Evolutionary conservation across 768 basidiomycete species (phyloP).

Genomic region (Suillus lakei): DNA sequence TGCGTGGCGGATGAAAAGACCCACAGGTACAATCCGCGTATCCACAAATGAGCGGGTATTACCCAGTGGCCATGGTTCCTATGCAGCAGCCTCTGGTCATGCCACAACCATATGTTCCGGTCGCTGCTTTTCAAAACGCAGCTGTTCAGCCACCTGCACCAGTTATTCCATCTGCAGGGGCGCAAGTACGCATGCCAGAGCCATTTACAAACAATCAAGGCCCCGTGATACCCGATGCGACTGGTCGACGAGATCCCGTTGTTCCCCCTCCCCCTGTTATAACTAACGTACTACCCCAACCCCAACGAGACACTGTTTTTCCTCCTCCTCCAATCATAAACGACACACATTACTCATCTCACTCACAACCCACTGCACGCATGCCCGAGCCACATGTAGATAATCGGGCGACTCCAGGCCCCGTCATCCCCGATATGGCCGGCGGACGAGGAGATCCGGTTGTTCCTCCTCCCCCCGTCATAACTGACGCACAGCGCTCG

Average conservation of each 20-base stretch:
- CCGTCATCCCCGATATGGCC: slow-evolving; percentile 24
- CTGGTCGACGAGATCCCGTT: background rate
- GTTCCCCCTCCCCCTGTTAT: slow-evolving; percentile 2
- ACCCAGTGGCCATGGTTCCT: slow-evolving; percentile 30
- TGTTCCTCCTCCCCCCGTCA: slow-evolving; percentile 28
- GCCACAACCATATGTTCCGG: slow-evolving; percentile 32
- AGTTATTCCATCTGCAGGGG: slow-evolving; percentile 14
- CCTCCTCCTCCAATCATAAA: slow-evolving; percentile 1
- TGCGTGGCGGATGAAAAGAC: slow-evolving; percentile 20
- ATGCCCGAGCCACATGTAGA: slow-evolving; percentile 26
- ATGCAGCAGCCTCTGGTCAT: slow-evolving; percentile 34
- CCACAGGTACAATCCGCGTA: slow-evolving; percentile 26
- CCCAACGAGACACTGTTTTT: background rate
- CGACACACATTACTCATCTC: background rate
- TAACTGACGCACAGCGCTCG: slow-evolving; percentile 13
- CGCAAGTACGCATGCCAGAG: slow-evolving; percentile 19
- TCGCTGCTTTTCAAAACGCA: slow-evolving; percentile 25
- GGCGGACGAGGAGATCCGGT: background rate
- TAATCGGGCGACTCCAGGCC: slow-evolving; percentile 1
- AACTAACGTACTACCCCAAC: background rate
- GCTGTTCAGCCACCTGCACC: slow-evolving; percentile 13
- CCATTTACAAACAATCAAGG: slow-evolving; percentile 11
- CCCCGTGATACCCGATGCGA: slow-evolving; percentile 11
- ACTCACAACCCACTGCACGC: slow-evolving; percentile 3
- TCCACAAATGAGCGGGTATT: slow-evolving; percentile 28